Conservation (phyloP, 2,329 filamentous ascomycete species). For the Penicillium sp. region DNA sequence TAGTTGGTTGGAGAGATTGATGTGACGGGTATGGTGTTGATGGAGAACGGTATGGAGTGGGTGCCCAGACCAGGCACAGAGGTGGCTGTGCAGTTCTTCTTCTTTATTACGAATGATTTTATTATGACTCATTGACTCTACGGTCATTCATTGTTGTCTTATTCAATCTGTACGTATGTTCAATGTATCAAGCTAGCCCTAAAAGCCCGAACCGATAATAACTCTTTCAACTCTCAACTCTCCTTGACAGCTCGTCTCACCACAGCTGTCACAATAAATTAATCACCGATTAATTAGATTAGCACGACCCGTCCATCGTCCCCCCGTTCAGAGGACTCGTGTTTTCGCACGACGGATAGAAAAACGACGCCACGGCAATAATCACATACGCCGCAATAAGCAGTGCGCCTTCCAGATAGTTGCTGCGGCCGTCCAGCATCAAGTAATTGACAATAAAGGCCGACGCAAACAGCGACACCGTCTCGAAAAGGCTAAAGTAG, state of each 20-base stretch:
- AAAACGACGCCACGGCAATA: slow-evolving; percentile 63
- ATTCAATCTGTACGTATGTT: neutral
- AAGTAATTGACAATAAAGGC: slow-evolving; percentile 85
- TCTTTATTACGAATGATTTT: too few relatives aligned
- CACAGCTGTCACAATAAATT: neutral
- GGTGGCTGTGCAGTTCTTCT: slow-evolving; percentile 6
- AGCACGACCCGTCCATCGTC: slow-evolving; percentile 13
- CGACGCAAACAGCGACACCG: slow-evolving; percentile 77
- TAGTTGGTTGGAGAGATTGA: neutral
- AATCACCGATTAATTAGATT: neutral
- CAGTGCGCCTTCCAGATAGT: slow-evolving; percentile 73
- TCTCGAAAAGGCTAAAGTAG: slow-evolving; percentile 87
- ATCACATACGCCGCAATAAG: slow-evolving; percentile 66
- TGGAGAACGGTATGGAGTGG: neutral
- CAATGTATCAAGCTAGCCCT: too few relatives aligned
- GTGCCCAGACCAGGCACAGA: neutral
- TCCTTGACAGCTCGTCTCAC: neutral
- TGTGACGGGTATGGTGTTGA: neutral
- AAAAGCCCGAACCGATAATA: too few relatives aligned
- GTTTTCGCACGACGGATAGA: slow-evolving; percentile 55
- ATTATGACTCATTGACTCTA: neutral
- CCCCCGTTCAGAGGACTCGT: slow-evolving; percentile 35
- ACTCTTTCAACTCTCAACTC: too few relatives aligned
- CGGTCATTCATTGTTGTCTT: neutral
- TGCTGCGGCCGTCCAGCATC: slow-evolving; percentile 78